Evolutionary conservation across 2,329 filamentous ascomycete genomes (phyloP).

Genomic region (Calonectria pseudoturangicola): DNA sequence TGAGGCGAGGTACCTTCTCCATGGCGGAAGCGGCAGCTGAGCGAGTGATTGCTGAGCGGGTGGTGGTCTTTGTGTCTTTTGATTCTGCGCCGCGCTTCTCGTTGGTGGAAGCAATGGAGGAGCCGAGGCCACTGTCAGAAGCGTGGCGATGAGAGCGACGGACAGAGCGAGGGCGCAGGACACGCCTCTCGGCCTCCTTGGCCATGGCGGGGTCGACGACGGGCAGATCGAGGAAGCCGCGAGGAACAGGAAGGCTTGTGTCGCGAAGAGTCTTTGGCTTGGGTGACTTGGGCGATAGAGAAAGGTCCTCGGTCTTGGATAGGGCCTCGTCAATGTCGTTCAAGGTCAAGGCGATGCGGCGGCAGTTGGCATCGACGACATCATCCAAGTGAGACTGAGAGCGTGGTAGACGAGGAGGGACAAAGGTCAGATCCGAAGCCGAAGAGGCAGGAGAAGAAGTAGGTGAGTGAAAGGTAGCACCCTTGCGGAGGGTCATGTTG

Average conservation of each 20-base stretch:
- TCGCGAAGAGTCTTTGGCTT: conserved; percentile 66
- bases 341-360: conserved; percentile 80
- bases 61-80: conserved; percentile 64
- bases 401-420: conserved; percentile 75
- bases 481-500: conserved; percentile 76
- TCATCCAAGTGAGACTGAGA: conserved; percentile 83
- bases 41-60: conserved; percentile 71
- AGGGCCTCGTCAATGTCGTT: conserved; percentile 79
- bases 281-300: conserved; percentile 61
- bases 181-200: conserved; percentile 66
- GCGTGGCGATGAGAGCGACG: conserved; percentile 79
- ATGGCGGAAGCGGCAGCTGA: conserved; percentile 71
- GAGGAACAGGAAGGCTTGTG: conserved; percentile 76
- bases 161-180: conserved; percentile 72
- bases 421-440: conserved; percentile 64
- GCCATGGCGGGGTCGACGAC: conserved; percentile 71
- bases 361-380: conserved; percentile 81
- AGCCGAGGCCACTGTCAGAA: conserved; percentile 92
- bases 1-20: conserved; percentile 76
- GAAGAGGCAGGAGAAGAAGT: conserved; percentile 67
- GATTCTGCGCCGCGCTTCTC: conserved; percentile 68
- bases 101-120: conserved; percentile 81
- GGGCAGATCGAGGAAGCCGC: conserved; percentile 74
- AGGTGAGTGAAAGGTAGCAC: conserved; percentile 79
- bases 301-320: conserved; percentile 64